phyloP scores from a whole-genome alignment of 768 basidiomycete genomes.

The Lyophyllum shimeji region DNA sequence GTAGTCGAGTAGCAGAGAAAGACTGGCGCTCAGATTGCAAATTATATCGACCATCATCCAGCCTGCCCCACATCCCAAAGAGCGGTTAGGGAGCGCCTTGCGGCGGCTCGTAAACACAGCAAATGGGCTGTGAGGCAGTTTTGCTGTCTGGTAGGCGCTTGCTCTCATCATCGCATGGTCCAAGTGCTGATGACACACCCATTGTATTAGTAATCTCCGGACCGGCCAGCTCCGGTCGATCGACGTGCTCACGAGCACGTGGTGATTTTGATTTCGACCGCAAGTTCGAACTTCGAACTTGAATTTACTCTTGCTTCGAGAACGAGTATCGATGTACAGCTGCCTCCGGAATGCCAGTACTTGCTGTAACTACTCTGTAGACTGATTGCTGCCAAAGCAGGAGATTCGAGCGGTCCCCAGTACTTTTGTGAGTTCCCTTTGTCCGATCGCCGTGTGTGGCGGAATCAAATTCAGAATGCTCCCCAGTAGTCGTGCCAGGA shows the following conservation, averaged over 20 bases:
- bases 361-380: neutral
- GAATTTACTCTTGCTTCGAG: too few species aligned
- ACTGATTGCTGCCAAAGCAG: neutral
- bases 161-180: neutral
- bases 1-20: neutral
- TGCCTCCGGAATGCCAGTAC: neutral
- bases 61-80: neutral
- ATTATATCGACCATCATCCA: conserved; percentile 2
- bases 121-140: neutral
- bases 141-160: conserved; percentile 1
- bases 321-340: neutral
- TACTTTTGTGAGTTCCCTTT: neutral
- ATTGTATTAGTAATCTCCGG: too few species aligned
- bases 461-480: neutral
- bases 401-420: too few species aligned
- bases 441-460: neutral
- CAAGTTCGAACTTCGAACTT: too few species aligned
- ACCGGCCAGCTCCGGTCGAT: too few species aligned
- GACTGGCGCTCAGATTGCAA: neutral
- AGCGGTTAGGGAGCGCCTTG: neutral
- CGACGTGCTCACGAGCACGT: too few species aligned
- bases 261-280: too few species aligned
- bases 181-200: too few species aligned
- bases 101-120: neutral
- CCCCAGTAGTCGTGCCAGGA: neutral